phyloP scores from a whole-genome alignment of 2,329 filamentous ascomycete species.

The Fusarium piperis region DNA sequence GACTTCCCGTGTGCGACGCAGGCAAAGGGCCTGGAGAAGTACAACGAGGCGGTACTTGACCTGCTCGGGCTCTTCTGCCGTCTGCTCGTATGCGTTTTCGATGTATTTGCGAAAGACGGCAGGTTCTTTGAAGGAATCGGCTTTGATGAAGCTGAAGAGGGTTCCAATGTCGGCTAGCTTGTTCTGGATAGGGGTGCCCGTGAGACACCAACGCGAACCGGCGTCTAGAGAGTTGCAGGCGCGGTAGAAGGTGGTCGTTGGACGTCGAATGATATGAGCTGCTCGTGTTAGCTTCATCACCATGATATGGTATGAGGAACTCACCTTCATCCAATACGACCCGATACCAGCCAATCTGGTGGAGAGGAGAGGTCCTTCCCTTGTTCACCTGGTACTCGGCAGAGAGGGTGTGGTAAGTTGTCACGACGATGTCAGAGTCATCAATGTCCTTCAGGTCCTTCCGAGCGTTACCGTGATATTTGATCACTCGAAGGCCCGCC shows the following conservation, averaged over 20 bases:
- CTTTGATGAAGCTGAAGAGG: neutral
- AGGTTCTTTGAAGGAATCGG: neutral
- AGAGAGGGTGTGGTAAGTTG: constrained; percentile 58
- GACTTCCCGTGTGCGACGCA: neutral
- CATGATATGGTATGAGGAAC: neutral
- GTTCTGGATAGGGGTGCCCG: neutral
- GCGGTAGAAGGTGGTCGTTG: constrained; percentile 54
- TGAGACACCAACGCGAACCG: constrained; percentile 58
- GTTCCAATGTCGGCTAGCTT: neutral
- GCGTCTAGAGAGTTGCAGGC: constrained; percentile 54
- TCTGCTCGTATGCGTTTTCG: neutral
- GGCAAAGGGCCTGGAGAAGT: neutral
- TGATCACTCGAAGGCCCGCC: constrained; percentile 41
- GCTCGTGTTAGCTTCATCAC: neutral
- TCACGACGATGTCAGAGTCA: constrained; percentile 54
- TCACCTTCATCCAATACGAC: constrained; percentile 59
- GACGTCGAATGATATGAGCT: constrained; percentile 63
- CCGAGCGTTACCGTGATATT: constrained; percentile 50
- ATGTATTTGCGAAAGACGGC: neutral
- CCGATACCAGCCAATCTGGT: constrained; percentile 53
- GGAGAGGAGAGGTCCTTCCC: constrained; percentile 32
- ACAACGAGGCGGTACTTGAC: neutral
- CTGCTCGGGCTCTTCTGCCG: neutral
- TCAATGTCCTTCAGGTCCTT: constrained; percentile 39
- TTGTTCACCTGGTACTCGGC: constrained; percentile 42